These are phyloP conservation scores for Aspergillus texensis DNA, from an alignment of 2,329 filamentous ascomycete genomes.

Conservation along the genomic window DNA sequence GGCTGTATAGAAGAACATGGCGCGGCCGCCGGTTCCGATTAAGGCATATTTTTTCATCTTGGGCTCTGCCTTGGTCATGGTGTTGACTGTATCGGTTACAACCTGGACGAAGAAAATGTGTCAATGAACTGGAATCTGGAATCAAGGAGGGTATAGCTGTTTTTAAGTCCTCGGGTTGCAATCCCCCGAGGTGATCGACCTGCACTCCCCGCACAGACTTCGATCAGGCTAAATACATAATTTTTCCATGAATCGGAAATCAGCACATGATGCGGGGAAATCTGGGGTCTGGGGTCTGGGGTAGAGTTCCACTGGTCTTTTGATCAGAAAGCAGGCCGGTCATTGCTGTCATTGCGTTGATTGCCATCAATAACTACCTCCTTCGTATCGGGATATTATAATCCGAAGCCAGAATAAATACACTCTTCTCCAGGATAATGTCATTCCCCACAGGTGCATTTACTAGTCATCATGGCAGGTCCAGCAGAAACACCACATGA, in stretches of 20 bases:
- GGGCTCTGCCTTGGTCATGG: background rate
- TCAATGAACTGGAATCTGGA: too few species aligned
- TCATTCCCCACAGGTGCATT: too few species aligned
- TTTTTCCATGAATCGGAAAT: conserved; percentile 3
- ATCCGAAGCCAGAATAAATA: background rate
- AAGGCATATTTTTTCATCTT: conserved; percentile 20
- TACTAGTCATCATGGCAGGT: background rate
- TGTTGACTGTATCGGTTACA: background rate
- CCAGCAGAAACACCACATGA: conserved; percentile 3
- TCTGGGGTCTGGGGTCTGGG: background rate
- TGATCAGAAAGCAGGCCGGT: background rate
- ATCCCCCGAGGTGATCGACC: background rate
- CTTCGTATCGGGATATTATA: background rate
- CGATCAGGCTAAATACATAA: background rate
- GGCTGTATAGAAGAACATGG: conserved; percentile 64
- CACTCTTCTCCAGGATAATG: background rate
- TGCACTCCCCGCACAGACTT: background rate
- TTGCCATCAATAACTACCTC: background rate
- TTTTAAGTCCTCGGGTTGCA: background rate
- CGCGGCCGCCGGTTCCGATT: conserved; percentile 61
- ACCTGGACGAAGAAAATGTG: background rate
- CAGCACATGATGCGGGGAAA: background rate
- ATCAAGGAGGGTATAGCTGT: background rate
- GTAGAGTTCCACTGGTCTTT: background rate
- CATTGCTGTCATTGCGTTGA: background rate